Evolutionary conservation across 148 eudicot genomes (phyloP), one percentile per base, ranked within the genome.

Genomic region (Euryodendron excelsum): DNA sequence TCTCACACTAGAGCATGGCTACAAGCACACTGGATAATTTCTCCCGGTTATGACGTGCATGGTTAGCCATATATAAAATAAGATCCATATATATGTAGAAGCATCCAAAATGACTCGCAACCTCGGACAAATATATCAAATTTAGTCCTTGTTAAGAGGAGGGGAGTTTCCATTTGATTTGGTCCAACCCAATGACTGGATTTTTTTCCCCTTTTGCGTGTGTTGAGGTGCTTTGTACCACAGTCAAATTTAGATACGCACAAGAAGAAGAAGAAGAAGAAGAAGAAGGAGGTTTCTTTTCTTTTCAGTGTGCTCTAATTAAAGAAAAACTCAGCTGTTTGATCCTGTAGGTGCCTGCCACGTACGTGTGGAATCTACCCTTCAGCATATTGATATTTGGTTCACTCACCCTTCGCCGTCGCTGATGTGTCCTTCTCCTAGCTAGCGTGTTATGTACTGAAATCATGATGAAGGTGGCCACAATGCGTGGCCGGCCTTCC

Each of bases 201-300:
- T 58, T 11, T 13, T 15, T 48, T n/a, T n/a, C n/a, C n/a, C n/a
- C n/a, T 36, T n/a, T 59, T 59, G 77, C 77, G 77, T 74, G 77
- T 37, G 60, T 56, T 74, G 44, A 74, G 66, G 36, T 58, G 52
- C 61, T 45, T 41, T 41, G 4, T 1, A 41, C 45, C 6, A 39
- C 45, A 41, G 45, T 41, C 45, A 41, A 41, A 4, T 41, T 41
- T 59, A 12, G 13, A 41, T n/a, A 53, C 28, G 33, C 63, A 73
- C 53, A 73, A 36, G 18, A 33, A 5, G 25, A 50, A 17, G 50
- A 50, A 71, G 28, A 3, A 17, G 30, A 18, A 15, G 17, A 1
- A 48, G 17, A 47, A 48, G 59, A 69, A 13, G 39, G 23, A 31
- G n/a, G 63, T 55, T 73, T 23, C 21, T 44, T 73, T 55, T 52